Conservation (phyloP, 306 rosid species). For the Hippophae gyantsensis region DNA sequence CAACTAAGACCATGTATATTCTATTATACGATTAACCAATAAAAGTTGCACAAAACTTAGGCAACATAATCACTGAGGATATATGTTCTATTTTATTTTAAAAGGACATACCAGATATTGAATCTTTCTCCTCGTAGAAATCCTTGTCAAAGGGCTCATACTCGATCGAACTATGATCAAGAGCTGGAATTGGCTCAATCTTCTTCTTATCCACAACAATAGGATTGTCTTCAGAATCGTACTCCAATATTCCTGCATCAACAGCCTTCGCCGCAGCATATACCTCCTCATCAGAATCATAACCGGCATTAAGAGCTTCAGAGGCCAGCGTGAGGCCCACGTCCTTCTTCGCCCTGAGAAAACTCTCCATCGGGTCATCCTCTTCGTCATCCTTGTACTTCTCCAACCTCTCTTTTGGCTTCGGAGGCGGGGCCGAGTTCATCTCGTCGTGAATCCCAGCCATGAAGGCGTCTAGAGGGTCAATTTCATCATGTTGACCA, state of each 20-base stretch:
- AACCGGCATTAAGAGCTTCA: slow-evolving; percentile 80
- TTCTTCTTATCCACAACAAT: slow-evolving; percentile 67
- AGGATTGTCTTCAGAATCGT: slow-evolving; percentile 90
- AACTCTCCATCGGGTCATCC: slow-evolving; percentile 89
- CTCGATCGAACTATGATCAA: slow-evolving; percentile 75
- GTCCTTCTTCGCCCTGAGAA: slow-evolving; percentile 83
- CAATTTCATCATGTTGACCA: slow-evolving; percentile 46
- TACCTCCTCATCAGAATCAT: slow-evolving; percentile 93
- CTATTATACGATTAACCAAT: background rate
- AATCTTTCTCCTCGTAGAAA: slow-evolving; percentile 77
- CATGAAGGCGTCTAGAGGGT: slow-evolving; percentile 93
- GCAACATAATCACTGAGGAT: background rate
- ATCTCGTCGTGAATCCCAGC: slow-evolving; percentile 89
- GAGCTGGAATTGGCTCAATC: slow-evolving; percentile 79
- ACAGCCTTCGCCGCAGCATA: slow-evolving; percentile 97
- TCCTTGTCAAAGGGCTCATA: slow-evolving; percentile 81
- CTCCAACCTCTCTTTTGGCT: slow-evolving; percentile 57
- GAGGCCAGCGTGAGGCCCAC: slow-evolving; percentile 74
- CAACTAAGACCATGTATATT: background rate
- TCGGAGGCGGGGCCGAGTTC: slow-evolving; percentile 64
- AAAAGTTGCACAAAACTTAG: background rate
- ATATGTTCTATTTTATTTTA: background rate
- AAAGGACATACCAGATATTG: slow-evolving; percentile 54
- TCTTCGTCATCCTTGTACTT: slow-evolving; percentile 75
- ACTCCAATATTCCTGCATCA: slow-evolving; percentile 85